Conservation (phyloP, 257 asterid species). For the Scutellaria barbata region DNA sequence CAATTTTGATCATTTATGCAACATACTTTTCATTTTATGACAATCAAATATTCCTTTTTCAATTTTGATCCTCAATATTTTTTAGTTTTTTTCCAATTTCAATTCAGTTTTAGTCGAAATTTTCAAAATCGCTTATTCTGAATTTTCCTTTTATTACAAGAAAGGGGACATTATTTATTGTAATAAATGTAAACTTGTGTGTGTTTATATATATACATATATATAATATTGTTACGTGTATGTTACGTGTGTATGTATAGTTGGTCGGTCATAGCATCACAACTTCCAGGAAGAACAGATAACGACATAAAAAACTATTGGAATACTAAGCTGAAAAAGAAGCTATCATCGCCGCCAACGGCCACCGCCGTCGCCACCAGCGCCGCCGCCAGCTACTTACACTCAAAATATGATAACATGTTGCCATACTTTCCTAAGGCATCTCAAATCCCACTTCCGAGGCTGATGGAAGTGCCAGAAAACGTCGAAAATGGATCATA, state of each 20-base stretch:
- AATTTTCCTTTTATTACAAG: too few species aligned
- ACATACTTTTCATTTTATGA: too few species aligned
- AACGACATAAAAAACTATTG: constrained; percentile 76
- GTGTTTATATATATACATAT: background rate
- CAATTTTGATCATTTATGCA: too few species aligned
- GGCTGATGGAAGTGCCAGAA: constrained; percentile 42
- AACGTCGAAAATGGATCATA: constrained; percentile 13
- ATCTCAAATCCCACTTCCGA: constrained; percentile 37
- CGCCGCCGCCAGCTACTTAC: background rate
- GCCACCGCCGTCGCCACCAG: background rate
- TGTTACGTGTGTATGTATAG: constrained; percentile 40
- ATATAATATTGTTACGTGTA: too few species aligned
- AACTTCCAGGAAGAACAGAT: constrained; percentile 66
- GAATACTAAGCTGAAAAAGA: constrained; percentile 74
- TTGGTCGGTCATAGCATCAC: constrained; percentile 78
- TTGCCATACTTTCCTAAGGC: constrained; percentile 28
- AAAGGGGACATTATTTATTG: background rate
- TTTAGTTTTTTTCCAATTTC: too few species aligned
- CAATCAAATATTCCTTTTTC: too few species aligned
- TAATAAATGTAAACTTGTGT: background rate
- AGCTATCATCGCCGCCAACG: constrained; percentile 25
- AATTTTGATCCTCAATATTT: too few species aligned
- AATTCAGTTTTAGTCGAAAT: too few species aligned
- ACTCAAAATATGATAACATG: constrained; percentile 16
- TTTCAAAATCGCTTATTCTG: too few species aligned